Conservation (phyloP, 495 filamentous ascomycete genomes). For the Aspergillus steynii region DNA sequence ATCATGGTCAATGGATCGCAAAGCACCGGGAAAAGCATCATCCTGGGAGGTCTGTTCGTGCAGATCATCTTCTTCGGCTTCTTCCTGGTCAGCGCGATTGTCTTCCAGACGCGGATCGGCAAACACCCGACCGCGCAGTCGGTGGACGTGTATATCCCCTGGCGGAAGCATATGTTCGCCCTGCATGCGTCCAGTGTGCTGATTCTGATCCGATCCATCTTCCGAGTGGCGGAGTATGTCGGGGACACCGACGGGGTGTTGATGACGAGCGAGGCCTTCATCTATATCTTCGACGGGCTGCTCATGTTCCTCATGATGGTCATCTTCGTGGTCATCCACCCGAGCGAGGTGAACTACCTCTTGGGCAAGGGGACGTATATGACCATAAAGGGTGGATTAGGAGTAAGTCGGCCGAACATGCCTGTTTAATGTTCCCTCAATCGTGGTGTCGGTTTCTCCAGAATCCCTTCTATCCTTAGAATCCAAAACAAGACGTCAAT, state of each 20-base stretch:
- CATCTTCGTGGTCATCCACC: conserved; percentile 44
- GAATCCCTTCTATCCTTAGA: not conserved
- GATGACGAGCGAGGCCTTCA: conserved; percentile 56
- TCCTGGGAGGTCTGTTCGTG: conserved; percentile 47
- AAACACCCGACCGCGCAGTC: conserved; percentile 22
- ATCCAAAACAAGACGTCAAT: not conserved
- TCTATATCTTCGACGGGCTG: conserved; percentile 63
- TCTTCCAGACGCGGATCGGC: conserved; percentile 38
- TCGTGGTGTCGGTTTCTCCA: not conserved
- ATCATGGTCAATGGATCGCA: conserved; percentile 25
- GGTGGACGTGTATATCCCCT: conserved; percentile 31
- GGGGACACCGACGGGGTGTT: conserved; percentile 54
- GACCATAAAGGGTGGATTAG: conserved; percentile 24
- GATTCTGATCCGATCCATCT: conserved; percentile 62
- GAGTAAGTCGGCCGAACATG: conserved; percentile 9
- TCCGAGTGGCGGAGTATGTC: conserved; percentile 63
- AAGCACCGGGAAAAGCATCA: conserved; percentile 31
- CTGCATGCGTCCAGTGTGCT: conserved; percentile 54
- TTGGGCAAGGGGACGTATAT: conserved; percentile 21
- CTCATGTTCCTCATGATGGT: conserved; percentile 58
- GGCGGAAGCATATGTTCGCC: conserved; percentile 51
- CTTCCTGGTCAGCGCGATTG: conserved; percentile 47
- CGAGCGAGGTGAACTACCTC: conserved; percentile 30
- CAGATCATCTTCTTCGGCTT: conserved; percentile 56
- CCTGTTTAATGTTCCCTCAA: conserved; percentile 10